These are phyloP conservation scores for Waltergamsia citrina DNA, from an alignment of 2,329 filamentous ascomycete genomes.

Conservation along the genomic window DNA sequence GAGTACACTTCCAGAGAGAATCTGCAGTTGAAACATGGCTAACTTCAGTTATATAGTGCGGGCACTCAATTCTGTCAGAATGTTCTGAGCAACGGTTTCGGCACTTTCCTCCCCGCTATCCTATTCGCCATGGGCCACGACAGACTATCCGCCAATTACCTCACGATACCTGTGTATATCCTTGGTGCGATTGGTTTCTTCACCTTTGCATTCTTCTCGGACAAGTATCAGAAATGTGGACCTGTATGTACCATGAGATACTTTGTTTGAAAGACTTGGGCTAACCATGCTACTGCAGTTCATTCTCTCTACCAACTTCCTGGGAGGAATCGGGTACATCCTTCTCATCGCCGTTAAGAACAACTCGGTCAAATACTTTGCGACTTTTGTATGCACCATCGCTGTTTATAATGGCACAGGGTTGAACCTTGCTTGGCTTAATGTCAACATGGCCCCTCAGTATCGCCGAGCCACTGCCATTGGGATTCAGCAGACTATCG, in stretches of 20 bases:
- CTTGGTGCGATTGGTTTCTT: no score
- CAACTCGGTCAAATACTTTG: conserved; percentile 27
- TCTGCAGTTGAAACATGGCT: no score
- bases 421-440: conserved; percentile 35
- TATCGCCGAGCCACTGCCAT: conserved; percentile 35
- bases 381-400: conserved; percentile 11
- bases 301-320: no score
- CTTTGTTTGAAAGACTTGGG: no score
- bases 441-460: conserved; percentile 34
- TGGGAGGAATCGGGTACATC: conserved; percentile 37
- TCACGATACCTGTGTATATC: conserved; percentile 23
- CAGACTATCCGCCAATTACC: conserved; percentile 16
- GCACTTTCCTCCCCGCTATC: conserved; percentile 31
- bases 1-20: no score
- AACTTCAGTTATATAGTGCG: no score
- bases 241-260: no score
- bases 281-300: no score
- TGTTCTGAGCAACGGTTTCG: conserved; percentile 40
- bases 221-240: no score
- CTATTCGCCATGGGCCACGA: conserved; percentile 19
- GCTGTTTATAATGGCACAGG: conserved; percentile 19
- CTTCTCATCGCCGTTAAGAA: conserved; percentile 35
- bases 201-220: conserved; percentile 11
- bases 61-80: conserved; percentile 37
- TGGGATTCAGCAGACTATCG: conserved; percentile 34